A percentile compares a stretch with the other conserved stretches of the same genome.
Conservation (phyloP, 1,139 yeast genomes). For the Kurtzmaniella quercitrusa region DNA sequence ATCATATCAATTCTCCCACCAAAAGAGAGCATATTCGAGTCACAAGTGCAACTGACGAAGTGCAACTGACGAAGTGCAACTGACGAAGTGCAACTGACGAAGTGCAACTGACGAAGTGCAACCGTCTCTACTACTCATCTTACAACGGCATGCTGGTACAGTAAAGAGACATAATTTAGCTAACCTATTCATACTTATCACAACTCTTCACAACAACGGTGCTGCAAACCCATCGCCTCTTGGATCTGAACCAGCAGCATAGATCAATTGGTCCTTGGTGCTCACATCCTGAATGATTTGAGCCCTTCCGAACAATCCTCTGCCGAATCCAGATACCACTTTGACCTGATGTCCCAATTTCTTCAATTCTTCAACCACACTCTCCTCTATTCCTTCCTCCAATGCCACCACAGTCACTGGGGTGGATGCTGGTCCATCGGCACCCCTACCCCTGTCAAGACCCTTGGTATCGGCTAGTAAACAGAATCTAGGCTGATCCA, state of each 20-base stretch:
- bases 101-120: no score
- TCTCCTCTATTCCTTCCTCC: constrained; percentile 58
- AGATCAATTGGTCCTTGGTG: constrained; percentile 39
- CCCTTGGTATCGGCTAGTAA: constrained; percentile 45
- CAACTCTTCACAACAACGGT: constrained; percentile 32
- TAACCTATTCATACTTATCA: no score
- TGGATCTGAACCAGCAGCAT: constrained; percentile 71
- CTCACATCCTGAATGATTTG: constrained; percentile 58
- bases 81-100: no score
- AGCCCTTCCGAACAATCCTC: constrained; percentile 64
- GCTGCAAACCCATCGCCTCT: constrained; percentile 82
- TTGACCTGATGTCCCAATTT: constrained; percentile 56
- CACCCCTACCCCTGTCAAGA: constrained; percentile 54
- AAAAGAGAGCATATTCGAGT: no score
- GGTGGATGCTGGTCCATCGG: constrained; percentile 64
- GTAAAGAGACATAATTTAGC: no score
- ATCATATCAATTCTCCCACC: no score
- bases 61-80: no score
- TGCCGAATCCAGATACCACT: constrained; percentile 39
- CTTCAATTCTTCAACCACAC: constrained; percentile 39
- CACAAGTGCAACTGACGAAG: no score
- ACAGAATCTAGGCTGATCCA: constrained; percentile 74
- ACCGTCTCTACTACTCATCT: no score
- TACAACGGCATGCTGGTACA: no score
- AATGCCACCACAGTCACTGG: constrained; percentile 55